Base-by-base conservation (phyloP, 2,329 filamentous ascomycete genomes). In the Xylariaceae sp. region DNA sequence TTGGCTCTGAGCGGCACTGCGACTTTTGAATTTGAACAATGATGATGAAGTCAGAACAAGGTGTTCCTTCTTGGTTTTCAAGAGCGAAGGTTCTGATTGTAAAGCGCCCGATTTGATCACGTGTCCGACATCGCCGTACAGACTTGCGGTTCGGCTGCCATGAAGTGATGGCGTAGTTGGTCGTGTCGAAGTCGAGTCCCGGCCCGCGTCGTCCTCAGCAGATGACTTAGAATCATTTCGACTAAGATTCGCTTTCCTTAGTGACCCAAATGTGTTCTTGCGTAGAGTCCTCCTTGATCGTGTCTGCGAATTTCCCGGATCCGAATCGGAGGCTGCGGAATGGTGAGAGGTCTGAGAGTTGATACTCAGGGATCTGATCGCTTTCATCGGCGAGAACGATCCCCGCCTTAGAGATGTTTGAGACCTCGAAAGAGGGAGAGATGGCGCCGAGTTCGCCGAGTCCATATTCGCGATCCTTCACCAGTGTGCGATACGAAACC, bases 31-130 rank as follows among this genome's bases (percentile, higher is more conserved):
- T 56, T 79, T 79, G 60, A 81, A 63, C 41, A 83, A 63, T 47
- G 75, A 75, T 40, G 75, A 71, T 31, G 77, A 68, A 2, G 80
- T 80, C 19, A 81, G 66, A 28, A 82, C 79, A 11, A 83, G 62
- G 54, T 79, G 81, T 50, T 77, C 75, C 45, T 73, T 69, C 34
- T 75, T 76, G 1, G 74, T 67, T 53, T 79, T 80, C 55, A 79
- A 67, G 2, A 79, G 65, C 17, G 76, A 75, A 5, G 75, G 66
- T 51, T 81, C 77, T 1, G 74, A 66, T 60, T 80, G 80, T 34
- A 83, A 68, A 14, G 74, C 66, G 2, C 76, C 76, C 45, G 72
- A 73, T 43, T 74, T 74, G 39, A 77, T 56, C 16, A 78, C 54
- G 14, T 51, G 46, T 6, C 49, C 47, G 33, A 53, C 47, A 48